Evolutionary conservation across 768 basidiomycete genomes (phyloP), one percentile per base, ranked within the genome.

Genomic region (Lanmaoa pseudosensibilis): DNA sequence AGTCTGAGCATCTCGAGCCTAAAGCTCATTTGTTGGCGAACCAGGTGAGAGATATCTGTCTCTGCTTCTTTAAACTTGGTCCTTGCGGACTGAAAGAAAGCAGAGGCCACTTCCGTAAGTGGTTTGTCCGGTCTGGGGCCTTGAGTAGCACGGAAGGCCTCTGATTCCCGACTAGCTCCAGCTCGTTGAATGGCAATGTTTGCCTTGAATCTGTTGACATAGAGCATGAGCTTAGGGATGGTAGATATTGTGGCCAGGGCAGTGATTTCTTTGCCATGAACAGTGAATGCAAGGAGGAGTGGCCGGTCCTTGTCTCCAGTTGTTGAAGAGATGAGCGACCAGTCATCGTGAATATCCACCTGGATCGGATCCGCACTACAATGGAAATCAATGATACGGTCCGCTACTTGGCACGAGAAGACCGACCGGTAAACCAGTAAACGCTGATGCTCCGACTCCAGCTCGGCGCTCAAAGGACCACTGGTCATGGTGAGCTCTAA

Each of bases 81-180:
- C 40, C 84, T 81, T 27, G 92, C 88, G 0, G 90, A 88, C 52
- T 81, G 77, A 38, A 94, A 70, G 84, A 93, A 90, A 32, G 91
- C 89, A 59, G 89, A 84, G 2, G 92, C 92, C n/a, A 94, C 90
- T 13, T 88, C 83, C 2, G 90, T 90, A 16, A 94, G 75, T 2
- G 92, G 86, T 60, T 92, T 92, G 49, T 86, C 86, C 8, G 88
- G 88, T 64, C 83, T 87, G 6, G 88, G 86, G 6, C 80, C 76
- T n/a, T 82, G 82, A 15, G 84, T 83, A n/a, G 81, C 79, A 23
- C 87, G 79, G 78, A 90, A 94, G 2, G 87, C 85, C 56, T 80
- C 80, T 1, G 92, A 93, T 72, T 92, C 90, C 38, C 84, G 79
- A 58, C 84, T 85, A 3, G 93, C 93, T 1, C 87, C 90, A 59